Base-by-base conservation (phyloP, 2,329 filamentous ascomycete genomes). In the Apiospora saccharicola region DNA sequence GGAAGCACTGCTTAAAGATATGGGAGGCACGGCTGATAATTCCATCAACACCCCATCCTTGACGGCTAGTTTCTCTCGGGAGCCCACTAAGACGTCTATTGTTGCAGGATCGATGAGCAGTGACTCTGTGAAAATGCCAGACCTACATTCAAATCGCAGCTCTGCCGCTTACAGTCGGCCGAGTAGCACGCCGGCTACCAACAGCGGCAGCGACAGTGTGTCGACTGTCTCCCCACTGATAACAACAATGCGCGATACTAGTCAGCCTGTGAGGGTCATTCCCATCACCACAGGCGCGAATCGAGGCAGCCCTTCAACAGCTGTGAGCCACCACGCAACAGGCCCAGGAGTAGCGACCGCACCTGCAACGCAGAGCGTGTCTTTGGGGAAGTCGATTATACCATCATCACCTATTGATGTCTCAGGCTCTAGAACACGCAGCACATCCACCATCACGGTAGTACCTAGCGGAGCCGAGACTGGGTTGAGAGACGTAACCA, bases 1-100 rank as follows among this genome's bases (percentile, higher is more conserved):
- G 57, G 57, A 41, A 6, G 5, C 3, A 4, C 19, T 64, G 57
- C 57, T 64, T 77, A 68, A 69, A 69, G 70, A 71, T 70, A 72
- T 64, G 57, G 57, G 34, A 64, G 34, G 10, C 4, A 26, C 51
- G 51, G 14, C 3, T 13, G 49, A 53, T 34, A 10, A n/a, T 22
- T 19, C 13, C 19, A n/a, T n/a, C 22, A 14, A 10, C 34, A 13
- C 30, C 19, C n/a, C 57, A n/a, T 64, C 57, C 34, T 22, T 24
- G 19, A 22, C 34, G 34, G 30, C 16, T 34, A 64, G 30, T 7
- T 22, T 22, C 19, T 64, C 19, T 19, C 13, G 57, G 10, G 30
- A 14, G n/a, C 34, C 13, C 57, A 64, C 57, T n/a, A 41, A 19
- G 6, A 64, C 19, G 12, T 37, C 34, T 14, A 10, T 4, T n/a